Evolutionary conservation across 805 yeast species (phyloP), one percentile per base, ranked within the genome.

Genomic region (Saturnispora quitensis): DNA sequence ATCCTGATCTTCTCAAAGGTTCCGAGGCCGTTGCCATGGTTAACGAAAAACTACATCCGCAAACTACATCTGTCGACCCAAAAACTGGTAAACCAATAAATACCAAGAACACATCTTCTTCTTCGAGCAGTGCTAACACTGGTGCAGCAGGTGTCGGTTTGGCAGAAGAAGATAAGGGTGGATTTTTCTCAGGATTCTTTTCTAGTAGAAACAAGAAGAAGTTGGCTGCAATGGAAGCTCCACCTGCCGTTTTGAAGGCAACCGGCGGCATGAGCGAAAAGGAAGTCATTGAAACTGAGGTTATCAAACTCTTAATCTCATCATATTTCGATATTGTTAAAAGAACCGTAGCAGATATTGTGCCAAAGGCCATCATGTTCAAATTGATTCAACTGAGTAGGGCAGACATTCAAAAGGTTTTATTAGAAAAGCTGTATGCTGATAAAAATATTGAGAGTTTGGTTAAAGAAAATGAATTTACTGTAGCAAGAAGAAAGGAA

Each of bases 281-380:
- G 60, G 99, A 93, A 72, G 81, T 91, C 24, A 84, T 87, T 80
- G 99, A 93, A 69, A 91, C 98, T 2, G 99, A 93, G 65, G 97
- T 93, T 38, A 93, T 93, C 65, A 93, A 93, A 73, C 76, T 93
- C 54, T 77, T 93, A 65, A 91, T 93, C 58, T 79, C 84, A 48
- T 88, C 97, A 27, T 93, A 93, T 70, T 93, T 85, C 73, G 81
- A 81, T 63, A 93, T 93, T 66, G 97, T 93, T 47, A 89, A 90
- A 72, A 81, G 96, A 66, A 88, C 97, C 1, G 84, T 93, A 60
- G 85, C 95, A 20, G 99, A 93, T 66, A 73, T 90, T 62, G 84
- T 93, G 59, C 99, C 99, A 59, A 93, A 93, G 72, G 95, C 97
- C 3, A 79, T 93, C 56, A 89, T 90, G 95, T 76, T 91, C 62